Conservation (phyloP, 768 basidiomycete species). For the Crucibulum laeve region DNA sequence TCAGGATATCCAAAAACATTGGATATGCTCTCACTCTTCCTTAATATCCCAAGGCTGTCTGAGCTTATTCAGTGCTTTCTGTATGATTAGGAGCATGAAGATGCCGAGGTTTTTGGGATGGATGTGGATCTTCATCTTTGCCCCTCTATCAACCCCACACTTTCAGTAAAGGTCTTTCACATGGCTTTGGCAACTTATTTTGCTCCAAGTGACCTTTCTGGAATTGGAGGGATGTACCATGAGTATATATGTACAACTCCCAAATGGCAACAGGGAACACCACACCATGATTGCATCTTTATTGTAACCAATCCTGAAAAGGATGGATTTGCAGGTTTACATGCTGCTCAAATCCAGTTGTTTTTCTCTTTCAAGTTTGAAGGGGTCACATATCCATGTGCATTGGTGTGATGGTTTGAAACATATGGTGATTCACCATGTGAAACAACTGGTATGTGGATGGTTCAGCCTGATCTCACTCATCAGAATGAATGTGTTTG, state of each 20-base stretch:
- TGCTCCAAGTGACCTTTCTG: constrained; percentile 30
- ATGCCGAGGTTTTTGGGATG: constrained; percentile 2
- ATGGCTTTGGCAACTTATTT: constrained; percentile 25
- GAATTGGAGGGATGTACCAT: constrained; percentile 19
- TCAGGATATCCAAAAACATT: constrained; percentile 8
- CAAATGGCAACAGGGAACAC: constrained; percentile 19
- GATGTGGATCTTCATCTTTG: constrained; percentile 11
- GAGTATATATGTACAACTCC: constrained; percentile 23
- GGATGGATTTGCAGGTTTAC: constrained; percentile 18
- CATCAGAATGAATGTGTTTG: constrained; percentile 1
- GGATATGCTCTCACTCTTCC: constrained; percentile 2
- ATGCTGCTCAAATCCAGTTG: constrained; percentile 15
- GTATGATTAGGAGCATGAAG: constrained; percentile 6
- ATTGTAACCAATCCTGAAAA: constrained; percentile 10
- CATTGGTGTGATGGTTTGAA: constrained; percentile 18
- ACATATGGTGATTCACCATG: constrained; percentile 13
- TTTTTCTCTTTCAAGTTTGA: constrained; percentile 19
- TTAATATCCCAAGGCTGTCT: constrained; percentile 6
- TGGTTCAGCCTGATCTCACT: constrained; percentile 19
- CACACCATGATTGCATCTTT: constrained; percentile 25
- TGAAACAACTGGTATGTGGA: constrained; percentile 22
- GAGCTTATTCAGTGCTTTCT: constrained; percentile 7
- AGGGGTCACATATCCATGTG: constrained; percentile 15
- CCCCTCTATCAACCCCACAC: constrained; percentile 8
- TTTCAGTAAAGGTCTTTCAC: constrained; percentile 15